These are phyloP conservation scores for Cryptococcus sp. DNA, from an alignment of 1,284 basidiomycete genomes.

Conservation along the genomic window DNA sequence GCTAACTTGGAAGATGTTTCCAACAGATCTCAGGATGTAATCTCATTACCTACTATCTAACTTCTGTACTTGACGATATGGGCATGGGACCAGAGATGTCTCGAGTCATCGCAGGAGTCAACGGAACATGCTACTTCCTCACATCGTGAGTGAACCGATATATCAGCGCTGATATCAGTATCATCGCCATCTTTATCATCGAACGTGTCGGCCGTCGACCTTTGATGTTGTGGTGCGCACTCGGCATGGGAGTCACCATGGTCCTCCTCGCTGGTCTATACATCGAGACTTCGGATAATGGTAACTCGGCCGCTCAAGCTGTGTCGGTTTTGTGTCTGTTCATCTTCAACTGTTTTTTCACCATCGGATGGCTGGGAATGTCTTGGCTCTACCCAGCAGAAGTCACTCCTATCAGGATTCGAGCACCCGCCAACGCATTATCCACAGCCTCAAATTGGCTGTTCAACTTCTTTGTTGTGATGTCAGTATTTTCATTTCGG, in stretches of 20 bases:
- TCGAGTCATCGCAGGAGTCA: constrained; percentile 40
- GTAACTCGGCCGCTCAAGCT: constrained; percentile 37
- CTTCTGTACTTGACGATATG: constrained; percentile 30
- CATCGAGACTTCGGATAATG: constrained; percentile 15
- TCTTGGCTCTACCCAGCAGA: constrained; percentile 44
- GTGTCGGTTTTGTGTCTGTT: constrained; percentile 46
- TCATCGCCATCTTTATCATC: constrained; percentile 37
- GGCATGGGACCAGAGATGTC: constrained; percentile 32
- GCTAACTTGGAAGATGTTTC: constrained; percentile 7
- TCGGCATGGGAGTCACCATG: constrained; percentile 28
- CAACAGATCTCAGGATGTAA: constrained; percentile 8
- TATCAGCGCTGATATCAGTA: constrained; percentile 3
- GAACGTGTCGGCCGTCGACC: constrained; percentile 38
- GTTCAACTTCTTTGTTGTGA: constrained; percentile 26
- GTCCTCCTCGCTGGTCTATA: constrained; percentile 40
- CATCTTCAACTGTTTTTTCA: constrained; percentile 41
- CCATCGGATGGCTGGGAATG: background rate
- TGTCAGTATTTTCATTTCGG: background rate
- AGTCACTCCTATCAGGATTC: constrained; percentile 52
- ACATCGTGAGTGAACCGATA: constrained; percentile 32
- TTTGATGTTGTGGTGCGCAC: constrained; percentile 39
- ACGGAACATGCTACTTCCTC: constrained; percentile 45
- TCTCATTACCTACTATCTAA: constrained; percentile 37
- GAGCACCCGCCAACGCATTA: constrained; percentile 64
- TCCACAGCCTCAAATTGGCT: constrained; percentile 58